A percentile compares a stretch with the other conserved stretches of the same genome.
Evolutionary conservation across 78 protist species (phyloP).

Genomic region (Polysphondylium violaceum): DNA sequence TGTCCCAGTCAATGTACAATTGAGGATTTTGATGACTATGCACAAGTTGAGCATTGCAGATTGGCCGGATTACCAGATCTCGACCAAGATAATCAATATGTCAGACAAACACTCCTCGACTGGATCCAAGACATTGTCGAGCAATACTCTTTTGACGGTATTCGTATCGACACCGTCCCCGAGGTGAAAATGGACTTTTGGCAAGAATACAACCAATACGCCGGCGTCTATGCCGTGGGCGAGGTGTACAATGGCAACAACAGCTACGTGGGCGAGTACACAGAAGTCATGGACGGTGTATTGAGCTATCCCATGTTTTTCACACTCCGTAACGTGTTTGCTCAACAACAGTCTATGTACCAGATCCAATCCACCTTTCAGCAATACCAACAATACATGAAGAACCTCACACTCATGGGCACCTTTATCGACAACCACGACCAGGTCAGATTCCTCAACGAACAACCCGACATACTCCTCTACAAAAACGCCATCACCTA

Average conservation of each 20-base stretch:
- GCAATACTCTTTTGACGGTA: constrained; percentile 87
- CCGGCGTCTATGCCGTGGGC: constrained; percentile 90
- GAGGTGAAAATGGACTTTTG: constrained; percentile 86
- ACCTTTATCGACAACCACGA: constrained; percentile 95
- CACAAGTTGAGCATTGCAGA: constrained; percentile 84
- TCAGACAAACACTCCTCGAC: constrained; percentile 35
- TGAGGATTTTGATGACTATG: constrained; percentile 79
- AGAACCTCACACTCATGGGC: constrained; percentile 33
- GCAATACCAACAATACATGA: neutral
- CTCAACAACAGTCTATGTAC: constrained; percentile 79
- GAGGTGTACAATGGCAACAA: constrained; percentile 92
- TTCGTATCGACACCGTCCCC: constrained; percentile 94
- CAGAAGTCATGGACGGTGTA: constrained; percentile 74
- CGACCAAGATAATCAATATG: constrained; percentile 89
- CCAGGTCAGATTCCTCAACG: constrained; percentile 88
- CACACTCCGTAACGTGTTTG: constrained; percentile 81
- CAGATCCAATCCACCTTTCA: constrained; percentile 63
- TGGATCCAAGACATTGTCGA: constrained; percentile 79
- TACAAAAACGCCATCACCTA: constrained; percentile 87
- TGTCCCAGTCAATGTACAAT: constrained; percentile 84
- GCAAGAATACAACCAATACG: constrained; percentile 41
- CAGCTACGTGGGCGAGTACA: constrained; percentile 81
- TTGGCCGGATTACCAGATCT: constrained; percentile 91
- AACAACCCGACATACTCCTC: constrained; percentile 58
- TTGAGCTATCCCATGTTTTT: constrained; percentile 93